These are phyloP conservation scores for Dacryopinax primogenitus DNA, from an alignment of 768 basidiomycete species.

Conservation along the genomic window DNA sequence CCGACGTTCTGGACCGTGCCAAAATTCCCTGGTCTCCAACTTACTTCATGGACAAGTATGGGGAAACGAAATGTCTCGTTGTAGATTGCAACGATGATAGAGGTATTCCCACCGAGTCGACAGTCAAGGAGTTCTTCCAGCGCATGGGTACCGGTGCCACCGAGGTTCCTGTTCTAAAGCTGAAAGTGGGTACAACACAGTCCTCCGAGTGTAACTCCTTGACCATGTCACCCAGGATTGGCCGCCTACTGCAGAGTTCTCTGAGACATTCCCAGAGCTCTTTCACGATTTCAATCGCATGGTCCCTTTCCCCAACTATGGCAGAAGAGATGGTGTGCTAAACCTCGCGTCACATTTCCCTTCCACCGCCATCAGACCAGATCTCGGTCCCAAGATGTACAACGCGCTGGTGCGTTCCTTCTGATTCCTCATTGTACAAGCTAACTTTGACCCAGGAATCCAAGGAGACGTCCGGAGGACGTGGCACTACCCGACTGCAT, in stretches of 20 bases:
- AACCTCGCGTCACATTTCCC: constrained; percentile 89
- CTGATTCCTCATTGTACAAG: background rate
- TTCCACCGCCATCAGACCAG: constrained; percentile 59
- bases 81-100: constrained; percentile 69
- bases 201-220: constrained; percentile 1
- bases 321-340: constrained; percentile 75
- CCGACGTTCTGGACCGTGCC: constrained; percentile 48
- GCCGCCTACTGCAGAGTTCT: constrained; percentile 81
- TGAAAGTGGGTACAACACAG: constrained; percentile 43
- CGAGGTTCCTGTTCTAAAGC: constrained; percentile 48
- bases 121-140: constrained; percentile 66
- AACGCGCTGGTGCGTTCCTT: constrained; percentile 47
- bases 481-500: constrained; percentile 78
- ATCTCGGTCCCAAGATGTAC: constrained; percentile 90
- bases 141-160: constrained; percentile 57
- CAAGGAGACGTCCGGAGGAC: constrained; percentile 48
- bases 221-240: constrained; percentile 50
- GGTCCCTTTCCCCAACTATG: constrained; percentile 79
- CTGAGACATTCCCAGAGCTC: constrained; percentile 65
- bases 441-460: constrained; percentile 34
- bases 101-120: constrained; percentile 36
- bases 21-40: constrained; percentile 67
- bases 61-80: constrained; percentile 50
- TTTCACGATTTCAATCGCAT: constrained; percentile 73
- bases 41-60: constrained; percentile 61